phyloP scores from a whole-genome alignment of 257 asterid genomes.

The Cordia subcordata region DNA sequence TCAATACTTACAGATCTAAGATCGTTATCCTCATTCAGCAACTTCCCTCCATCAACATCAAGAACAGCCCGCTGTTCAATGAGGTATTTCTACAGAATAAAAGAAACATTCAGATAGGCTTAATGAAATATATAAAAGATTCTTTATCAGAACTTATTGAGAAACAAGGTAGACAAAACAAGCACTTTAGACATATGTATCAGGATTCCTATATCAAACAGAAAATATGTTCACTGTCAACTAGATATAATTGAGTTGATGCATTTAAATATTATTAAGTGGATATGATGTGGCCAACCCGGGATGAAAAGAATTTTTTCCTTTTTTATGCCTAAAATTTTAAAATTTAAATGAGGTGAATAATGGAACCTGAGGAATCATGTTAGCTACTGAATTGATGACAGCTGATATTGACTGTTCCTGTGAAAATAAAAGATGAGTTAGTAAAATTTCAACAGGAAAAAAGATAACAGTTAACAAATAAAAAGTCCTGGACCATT shows the following conservation, averaged over 20 bases:
- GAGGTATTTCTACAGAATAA: conserved; percentile 68
- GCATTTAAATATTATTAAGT: too few species aligned
- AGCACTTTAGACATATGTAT: too few species aligned
- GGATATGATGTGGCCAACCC: too few species aligned
- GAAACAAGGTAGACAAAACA: too few species aligned
- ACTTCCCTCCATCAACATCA: conserved; percentile 84
- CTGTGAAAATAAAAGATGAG: conserved; percentile 36
- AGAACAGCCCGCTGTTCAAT: conserved; percentile 90
- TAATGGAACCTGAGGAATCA: conserved; percentile 89
- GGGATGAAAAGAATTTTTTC: too few species aligned
- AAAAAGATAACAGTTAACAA: neutral
- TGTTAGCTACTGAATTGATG: conserved; percentile 83
- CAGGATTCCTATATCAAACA: too few species aligned
- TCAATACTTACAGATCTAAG: conserved; percentile 69
- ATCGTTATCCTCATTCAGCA: conserved; percentile 93
- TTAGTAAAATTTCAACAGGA: neutral
- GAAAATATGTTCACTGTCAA: too few species aligned
- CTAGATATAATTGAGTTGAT: too few species aligned
- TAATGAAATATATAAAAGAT: too few species aligned
- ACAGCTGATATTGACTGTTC: conserved; percentile 92
- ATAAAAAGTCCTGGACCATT: neutral
- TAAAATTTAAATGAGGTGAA: conserved; percentile 4
- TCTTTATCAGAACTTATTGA: too few species aligned
- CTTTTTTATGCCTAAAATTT: conserved; percentile 1
- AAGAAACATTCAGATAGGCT: neutral